These are phyloP conservation scores for Heracleum sosnowskyi DNA, from an alignment of 129 eudicot species.

Conservation along the genomic window DNA sequence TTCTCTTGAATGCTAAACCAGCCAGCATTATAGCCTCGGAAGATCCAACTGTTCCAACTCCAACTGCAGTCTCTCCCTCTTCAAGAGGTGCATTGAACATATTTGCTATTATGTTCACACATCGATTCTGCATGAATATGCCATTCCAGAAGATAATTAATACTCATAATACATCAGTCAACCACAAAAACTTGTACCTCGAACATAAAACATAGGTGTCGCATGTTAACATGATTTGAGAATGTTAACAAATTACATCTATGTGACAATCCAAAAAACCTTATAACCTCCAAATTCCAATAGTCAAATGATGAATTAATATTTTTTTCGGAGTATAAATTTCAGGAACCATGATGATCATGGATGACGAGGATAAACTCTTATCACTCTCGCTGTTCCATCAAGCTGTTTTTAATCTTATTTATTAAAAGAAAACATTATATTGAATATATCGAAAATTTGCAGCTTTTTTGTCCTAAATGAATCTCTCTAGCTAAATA, in stretches of 20 bases:
- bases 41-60: conserved; percentile 14
- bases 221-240: neutral
- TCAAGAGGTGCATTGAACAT: conserved; percentile 12
- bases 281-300: too few relatives aligned
- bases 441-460: too few relatives aligned
- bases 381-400: too few relatives aligned
- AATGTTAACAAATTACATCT: neutral
- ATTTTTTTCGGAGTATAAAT: too few relatives aligned
- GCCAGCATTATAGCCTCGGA: conserved; percentile 15
- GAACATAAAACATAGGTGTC: neutral
- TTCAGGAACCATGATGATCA: too few relatives aligned
- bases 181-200: neutral
- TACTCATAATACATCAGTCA: neutral
- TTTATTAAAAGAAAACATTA: too few relatives aligned
- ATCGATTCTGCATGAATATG: conserved; percentile 5
- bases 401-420: too few relatives aligned
- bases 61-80: conserved; percentile 10
- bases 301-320: too few relatives aligned
- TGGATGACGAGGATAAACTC: too few relatives aligned
- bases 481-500: too few relatives aligned
- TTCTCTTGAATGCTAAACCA: conserved; percentile 15
- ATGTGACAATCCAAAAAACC: neutral
- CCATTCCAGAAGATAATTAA: neutral
- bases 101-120: conserved; percentile 14
- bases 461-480: too few relatives aligned